Percentiles rank a stretch among this genome's conserved stretches.
phyloP scores from a whole-genome alignment of 116 monocot species.

The Papilionanthe hybrid region DNA sequence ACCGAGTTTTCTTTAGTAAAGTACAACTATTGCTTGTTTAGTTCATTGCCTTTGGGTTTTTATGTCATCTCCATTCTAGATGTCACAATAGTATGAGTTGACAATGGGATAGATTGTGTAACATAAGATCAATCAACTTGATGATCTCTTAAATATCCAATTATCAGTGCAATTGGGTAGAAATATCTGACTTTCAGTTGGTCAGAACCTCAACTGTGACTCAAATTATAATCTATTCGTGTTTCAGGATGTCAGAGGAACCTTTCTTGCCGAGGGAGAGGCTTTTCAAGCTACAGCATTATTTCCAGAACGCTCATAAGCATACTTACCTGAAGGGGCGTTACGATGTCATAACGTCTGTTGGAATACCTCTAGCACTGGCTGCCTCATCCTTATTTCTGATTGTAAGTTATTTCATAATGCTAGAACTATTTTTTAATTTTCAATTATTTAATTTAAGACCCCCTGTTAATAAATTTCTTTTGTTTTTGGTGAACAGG shows the following conservation, averaged over 20 bases:
- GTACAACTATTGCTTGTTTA: too few species aligned
- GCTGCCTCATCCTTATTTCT: constrained; percentile 23
- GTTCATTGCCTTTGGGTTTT: too few species aligned
- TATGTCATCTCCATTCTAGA: too few species aligned
- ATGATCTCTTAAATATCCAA: too few species aligned
- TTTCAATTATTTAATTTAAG: not conserved
- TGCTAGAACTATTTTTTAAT: not conserved
- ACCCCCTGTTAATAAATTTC: not conserved
- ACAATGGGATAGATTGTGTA: too few species aligned
- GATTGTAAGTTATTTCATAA: constrained; percentile 20
- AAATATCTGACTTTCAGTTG: too few species aligned
- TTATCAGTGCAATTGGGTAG: too few species aligned
- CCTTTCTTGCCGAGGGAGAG: constrained; percentile 12
- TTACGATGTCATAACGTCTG: constrained; percentile 28
- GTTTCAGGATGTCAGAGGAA: constrained; percentile 12
- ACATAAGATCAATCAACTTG: too few species aligned
- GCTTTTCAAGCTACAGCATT: constrained; percentile 17
- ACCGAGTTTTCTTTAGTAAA: too few species aligned
- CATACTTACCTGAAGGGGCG: constrained; percentile 37
- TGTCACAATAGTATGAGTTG: too few species aligned
- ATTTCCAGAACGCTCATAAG: constrained; percentile 27
- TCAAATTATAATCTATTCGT: not conserved
- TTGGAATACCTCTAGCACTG: constrained; percentile 31
- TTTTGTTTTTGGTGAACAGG: constrained; percentile 16
- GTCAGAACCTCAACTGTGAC: too few species aligned